Evolutionary conservation across 108 stramenopile species (phyloP).

Genomic region (Nitzschia sp.): DNA sequence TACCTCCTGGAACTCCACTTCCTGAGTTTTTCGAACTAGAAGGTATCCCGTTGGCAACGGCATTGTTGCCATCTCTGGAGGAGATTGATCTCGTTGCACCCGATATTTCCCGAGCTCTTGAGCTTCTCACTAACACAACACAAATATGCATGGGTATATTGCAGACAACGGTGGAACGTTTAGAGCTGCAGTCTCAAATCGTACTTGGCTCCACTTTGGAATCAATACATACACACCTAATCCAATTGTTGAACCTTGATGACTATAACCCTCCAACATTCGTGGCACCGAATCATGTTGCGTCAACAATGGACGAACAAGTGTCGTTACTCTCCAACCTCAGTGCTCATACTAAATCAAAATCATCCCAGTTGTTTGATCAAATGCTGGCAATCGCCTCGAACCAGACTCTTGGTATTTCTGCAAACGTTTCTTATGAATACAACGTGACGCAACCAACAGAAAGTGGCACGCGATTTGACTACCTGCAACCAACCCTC

Average conservation of each 20-base stretch:
- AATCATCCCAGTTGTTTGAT: constrained; percentile 1
- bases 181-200: constrained; percentile 14
- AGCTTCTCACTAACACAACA: constrained; percentile 1
- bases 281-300: constrained; percentile 13
- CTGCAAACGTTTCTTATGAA: neutral
- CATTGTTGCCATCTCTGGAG: constrained; percentile 25
- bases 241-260: constrained; percentile 28
- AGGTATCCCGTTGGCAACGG: constrained; percentile 23
- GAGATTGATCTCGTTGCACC: constrained; percentile 3
- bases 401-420: neutral
- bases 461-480: constrained; percentile 28
- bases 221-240: constrained; percentile 6
- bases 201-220: constrained; percentile 5
- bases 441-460: neutral
- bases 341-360: neutral
- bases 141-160: constrained; percentile 10
- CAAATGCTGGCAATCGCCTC: neutral
- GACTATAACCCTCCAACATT: constrained; percentile 46
- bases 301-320: constrained; percentile 18
- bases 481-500: constrained; percentile 23
- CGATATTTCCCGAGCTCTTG: neutral
- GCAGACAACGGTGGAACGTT: constrained; percentile 5
- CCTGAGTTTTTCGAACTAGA: constrained; percentile 39
- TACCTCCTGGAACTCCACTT: constrained; percentile 33
- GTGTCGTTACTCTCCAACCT: neutral